phyloP scores from a whole-genome alignment of 2,329 filamentous ascomycete species.

The Trichoderma sp. region DNA sequence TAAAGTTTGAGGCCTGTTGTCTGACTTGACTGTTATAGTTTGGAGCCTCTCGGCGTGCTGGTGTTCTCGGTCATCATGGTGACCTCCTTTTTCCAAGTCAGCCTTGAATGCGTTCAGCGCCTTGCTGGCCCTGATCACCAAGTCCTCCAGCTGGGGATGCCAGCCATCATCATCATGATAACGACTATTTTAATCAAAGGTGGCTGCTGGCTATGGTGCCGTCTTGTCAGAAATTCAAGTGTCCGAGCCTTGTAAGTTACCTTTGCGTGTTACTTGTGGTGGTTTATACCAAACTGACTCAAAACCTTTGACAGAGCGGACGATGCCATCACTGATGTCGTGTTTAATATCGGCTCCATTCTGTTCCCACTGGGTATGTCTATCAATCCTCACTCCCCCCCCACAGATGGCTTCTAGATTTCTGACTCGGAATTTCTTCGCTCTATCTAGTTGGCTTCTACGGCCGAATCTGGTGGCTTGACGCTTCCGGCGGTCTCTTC shows the following conservation, averaged over 20 bases:
- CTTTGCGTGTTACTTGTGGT: not conserved
- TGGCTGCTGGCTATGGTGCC: slow-evolving; percentile 83
- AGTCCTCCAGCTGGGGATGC: slow-evolving; percentile 70
- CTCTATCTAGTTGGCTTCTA: slow-evolving; percentile 65
- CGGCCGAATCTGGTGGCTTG: slow-evolving; percentile 78
- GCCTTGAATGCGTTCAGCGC: slow-evolving; percentile 67
- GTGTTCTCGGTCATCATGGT: slow-evolving; percentile 87
- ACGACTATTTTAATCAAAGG: slow-evolving; percentile 81
- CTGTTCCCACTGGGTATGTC: slow-evolving; percentile 72
- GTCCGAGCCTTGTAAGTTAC: slow-evolving; percentile 70
- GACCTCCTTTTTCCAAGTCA: slow-evolving; percentile 78
- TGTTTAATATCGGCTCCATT: slow-evolving; percentile 89
- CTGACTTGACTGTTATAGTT: slow-evolving; percentile 40
- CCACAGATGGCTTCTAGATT: not conserved
- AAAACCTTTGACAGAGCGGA: slow-evolving; percentile 43
- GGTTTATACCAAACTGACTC: slow-evolving; percentile 19
- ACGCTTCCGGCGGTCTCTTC: slow-evolving; percentile 74
- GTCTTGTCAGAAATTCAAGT: slow-evolving; percentile 80
- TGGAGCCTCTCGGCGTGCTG: slow-evolving; percentile 78
- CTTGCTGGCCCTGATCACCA: slow-evolving; percentile 62
- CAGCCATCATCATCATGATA: slow-evolving; percentile 79
- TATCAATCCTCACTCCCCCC: too few relatives aligned
- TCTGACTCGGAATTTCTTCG: not conserved
- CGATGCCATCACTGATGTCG: slow-evolving; percentile 69
- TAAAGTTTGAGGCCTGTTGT: too few relatives aligned